Base-by-base conservation (phyloP, 345 rosid genomes). In the Salix suchowensis region DNA sequence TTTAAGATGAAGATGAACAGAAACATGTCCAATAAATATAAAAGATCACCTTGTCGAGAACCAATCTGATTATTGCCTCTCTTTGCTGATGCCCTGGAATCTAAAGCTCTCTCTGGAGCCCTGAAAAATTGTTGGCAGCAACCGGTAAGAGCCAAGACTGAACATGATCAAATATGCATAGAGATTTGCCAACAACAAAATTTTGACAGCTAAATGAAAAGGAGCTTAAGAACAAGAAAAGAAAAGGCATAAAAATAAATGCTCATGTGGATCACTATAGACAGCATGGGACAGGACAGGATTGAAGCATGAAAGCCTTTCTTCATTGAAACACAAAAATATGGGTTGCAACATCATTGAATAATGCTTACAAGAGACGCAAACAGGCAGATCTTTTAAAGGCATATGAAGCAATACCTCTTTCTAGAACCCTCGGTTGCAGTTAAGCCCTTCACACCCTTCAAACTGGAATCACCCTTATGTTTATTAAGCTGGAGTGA, bases 401-500 rank as follows among this genome's bases (percentile, higher is more conserved):
- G 55, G 55, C 42, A 23, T 32, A 71, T 64, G 65, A 78, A 67
- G 36, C 28, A 26, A 34, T 81, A 92, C 98, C 97, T 89, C 84
- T 94, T 94, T 81, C 88, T 87, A 81, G 94, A 79, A 76, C 87
- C 83, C 74, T 93, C 97, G 77, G 87, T 84, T 62, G 83, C 73
- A 70, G 88, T 50, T 44, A 68, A 82, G 67, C 82, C 88, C 78
- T 91, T 92, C 19, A 72, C 83, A 40, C 82, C 91, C 85, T 89
- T 94, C 4, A 88, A 85, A 78, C 83, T 80, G 68, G 93, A 79
- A 76, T 90, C 93, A 61, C 87, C 86, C 84, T 83, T 93, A 68
- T 86, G 94, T 78, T 88, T 90, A 87, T 85, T 89, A 48, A 92
- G 80, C 77, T 85, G 82, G 68, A 95, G 98, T 1, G 98, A 89